Evolutionary conservation across 2,329 filamentous ascomycete species (phyloP), one percentile per base, ranked within the genome.

Genomic region (Venturia asperata): DNA sequence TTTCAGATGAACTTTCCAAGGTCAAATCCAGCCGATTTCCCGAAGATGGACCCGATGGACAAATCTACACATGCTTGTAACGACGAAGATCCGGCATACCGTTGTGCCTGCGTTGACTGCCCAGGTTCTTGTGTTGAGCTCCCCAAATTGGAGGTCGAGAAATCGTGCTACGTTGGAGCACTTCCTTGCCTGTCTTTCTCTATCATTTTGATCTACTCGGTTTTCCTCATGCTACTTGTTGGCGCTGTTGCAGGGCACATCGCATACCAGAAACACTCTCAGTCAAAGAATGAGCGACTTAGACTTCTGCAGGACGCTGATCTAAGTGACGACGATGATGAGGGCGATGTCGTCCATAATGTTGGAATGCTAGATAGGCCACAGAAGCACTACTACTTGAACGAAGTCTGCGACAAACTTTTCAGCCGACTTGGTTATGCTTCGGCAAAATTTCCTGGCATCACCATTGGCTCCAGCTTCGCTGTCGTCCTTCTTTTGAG

Each of bases 1-100:
- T 99, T 99, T 76, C 94, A 99, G 79, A 97, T 99, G 79, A 95
- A 99, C 79, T 99, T 94, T 71, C 93, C 85, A 11, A 79, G 77
- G 68, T 84, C 76, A 67, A 79, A 76, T 11, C 75, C 83, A 9
- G 85, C 87, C 68, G 75, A 81, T 13, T 85, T 90, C 61, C 82
- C 85, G 0, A 81, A 79, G n/a, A 95, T 97, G 89, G 74, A 82
- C 11, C 80, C 91, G 0, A 80, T 87, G 68, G 78, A 89, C 42
- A 88, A 92, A 77, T 84, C 79, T 64, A 84, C 92, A 0, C 93
- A 94, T 76, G 87, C 88, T 65, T 99, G 94, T 81, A 96, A 97
- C 74, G 92, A 93, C 69, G 85, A 90, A 45, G 91, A 97, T 70
- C 86, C 91, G 65, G 83, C 84, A 67, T 97, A 91, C 76, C 86